Evolutionary conservation across 2,329 filamentous ascomycete genomes (phyloP), one percentile per base, ranked within the genome.

Genomic region (Davidsoniella eucalypti): DNA sequence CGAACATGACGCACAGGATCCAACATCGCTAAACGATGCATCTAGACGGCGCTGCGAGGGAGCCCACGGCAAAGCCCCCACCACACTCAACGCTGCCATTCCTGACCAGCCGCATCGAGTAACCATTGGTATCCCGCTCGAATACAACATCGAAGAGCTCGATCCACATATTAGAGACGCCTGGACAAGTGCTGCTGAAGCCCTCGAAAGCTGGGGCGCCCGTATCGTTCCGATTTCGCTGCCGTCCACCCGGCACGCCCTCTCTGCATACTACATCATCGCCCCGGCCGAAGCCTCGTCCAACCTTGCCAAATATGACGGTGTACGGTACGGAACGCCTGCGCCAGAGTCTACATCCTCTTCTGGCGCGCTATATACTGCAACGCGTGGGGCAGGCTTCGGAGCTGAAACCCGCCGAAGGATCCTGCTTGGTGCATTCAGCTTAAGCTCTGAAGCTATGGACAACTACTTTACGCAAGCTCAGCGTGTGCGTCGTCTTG

Each of bases 391-490:
- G 12, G 64, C 69, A 33, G 80, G 81, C 0, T 87, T 98, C 56
- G 92, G 92, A 5, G 69, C 75, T 5, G 92, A 98, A 64, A 90
- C 95, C 9, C 80, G 82, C 60, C 75, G 87, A 49, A 79, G 92
- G 38, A 93, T 98, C 52, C 66, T 98, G 7, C 75, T 98, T 0
- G 92, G 92, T 14, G 82, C 87, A 0, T 96, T 94, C 61, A 88
- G 82, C 39, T 72, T 98, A 48, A 94, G 86, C 64, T 88, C 90
- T 0, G 78, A 84, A 54, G 87, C 87, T 8, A 92, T 93, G 60
- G 84, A 94, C 63, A 98, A 96, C 62, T 95, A 96, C 65, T 98
- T 98, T 60, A 76, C 94, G 55, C 84, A 94, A 62, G 92, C 92
- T 43, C 92, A 98, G 65, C 82, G 82, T 56, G 78, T 95, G 38